phyloP scores from a whole-genome alignment of 2,329 filamentous ascomycete genomes.

The Trichoderma pleuroti region DNA sequence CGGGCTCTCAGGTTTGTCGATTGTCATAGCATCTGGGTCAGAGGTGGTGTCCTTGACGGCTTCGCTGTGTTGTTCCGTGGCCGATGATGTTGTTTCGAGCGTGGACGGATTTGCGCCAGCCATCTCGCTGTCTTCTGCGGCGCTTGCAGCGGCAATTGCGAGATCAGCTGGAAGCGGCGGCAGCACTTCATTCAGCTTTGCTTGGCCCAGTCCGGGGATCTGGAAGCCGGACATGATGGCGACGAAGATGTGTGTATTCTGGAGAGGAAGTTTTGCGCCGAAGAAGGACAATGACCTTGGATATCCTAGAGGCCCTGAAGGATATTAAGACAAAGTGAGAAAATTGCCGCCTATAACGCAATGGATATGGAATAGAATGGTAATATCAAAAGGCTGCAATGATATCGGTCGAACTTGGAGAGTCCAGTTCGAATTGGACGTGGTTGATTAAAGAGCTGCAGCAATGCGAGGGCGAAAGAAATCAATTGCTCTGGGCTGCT shows the following conservation, averaged over 20 bases:
- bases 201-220: slow-evolving; percentile 43
- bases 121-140: slow-evolving; percentile 25
- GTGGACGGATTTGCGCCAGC: slow-evolving; percentile 16
- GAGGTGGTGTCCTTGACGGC: background rate
- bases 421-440: background rate
- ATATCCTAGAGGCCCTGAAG: background rate
- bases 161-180: slow-evolving; percentile 37
- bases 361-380: background rate
- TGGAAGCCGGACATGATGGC: slow-evolving; percentile 40
- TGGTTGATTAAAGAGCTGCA: background rate
- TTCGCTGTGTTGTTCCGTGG: slow-evolving; percentile 11
- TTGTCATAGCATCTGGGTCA: slow-evolving; percentile 34
- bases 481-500: background rate
- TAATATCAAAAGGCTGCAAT: background rate
- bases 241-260: background rate
- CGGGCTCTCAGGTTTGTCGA: slow-evolving; percentile 36
- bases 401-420: background rate
- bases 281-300: background rate
- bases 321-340: background rate
- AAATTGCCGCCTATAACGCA: background rate
- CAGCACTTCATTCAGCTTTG: slow-evolving; percentile 41
- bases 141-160: slow-evolving; percentile 29
- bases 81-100: slow-evolving; percentile 10
- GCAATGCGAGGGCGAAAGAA: background rate
- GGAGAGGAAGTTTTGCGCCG: background rate